These are phyloP conservation scores for Fonsecaea monophora DNA, from an alignment of 2,329 filamentous ascomycete species.

Conservation along the genomic window DNA sequence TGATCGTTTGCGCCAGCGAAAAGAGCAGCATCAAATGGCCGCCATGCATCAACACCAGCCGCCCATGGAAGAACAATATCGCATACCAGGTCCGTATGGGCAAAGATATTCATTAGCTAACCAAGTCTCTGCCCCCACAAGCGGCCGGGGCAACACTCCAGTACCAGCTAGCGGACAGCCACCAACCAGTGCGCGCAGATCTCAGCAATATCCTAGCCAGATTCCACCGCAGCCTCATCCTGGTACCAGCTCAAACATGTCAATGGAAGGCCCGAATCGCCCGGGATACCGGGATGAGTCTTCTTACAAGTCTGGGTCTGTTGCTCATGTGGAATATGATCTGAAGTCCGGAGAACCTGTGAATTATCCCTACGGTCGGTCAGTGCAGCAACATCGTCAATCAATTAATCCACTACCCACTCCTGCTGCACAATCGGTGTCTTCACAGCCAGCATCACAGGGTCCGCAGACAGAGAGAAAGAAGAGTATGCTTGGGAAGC, in stretches of 20 bases:
- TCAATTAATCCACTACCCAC: constrained; percentile 22
- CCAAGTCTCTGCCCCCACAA: constrained; percentile 29
- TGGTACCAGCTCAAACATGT: constrained; percentile 3
- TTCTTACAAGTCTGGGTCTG: constrained; percentile 1
- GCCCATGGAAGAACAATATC: constrained; percentile 31
- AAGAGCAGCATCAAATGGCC: constrained; percentile 11
- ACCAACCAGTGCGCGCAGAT: constrained; percentile 28
- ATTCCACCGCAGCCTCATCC: constrained; percentile 18
- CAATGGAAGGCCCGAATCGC: constrained; percentile 1
- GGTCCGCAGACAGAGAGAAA: constrained; percentile 16
- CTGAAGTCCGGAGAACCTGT: constrained; percentile 18
- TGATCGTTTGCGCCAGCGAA: constrained; percentile 26
- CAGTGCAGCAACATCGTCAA: constrained; percentile 20
- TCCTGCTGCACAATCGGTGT: constrained; percentile 8
- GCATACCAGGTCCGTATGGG: constrained; percentile 41
- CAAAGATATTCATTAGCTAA: constrained; percentile 39
- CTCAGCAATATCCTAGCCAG: constrained; percentile 20
- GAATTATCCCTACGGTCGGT: constrained; percentile 3
- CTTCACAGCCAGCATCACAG: not conserved
- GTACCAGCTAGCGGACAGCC: constrained; percentile 29
- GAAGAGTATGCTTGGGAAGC: constrained; percentile 30
- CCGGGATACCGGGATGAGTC: constrained; percentile 15
- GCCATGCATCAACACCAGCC: constrained; percentile 10
- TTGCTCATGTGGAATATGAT: constrained; percentile 18
- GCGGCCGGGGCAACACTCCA: constrained; percentile 28